Evolutionary conservation across 257 asterid species (phyloP).

Genomic region (Cinchona pubescens): DNA sequence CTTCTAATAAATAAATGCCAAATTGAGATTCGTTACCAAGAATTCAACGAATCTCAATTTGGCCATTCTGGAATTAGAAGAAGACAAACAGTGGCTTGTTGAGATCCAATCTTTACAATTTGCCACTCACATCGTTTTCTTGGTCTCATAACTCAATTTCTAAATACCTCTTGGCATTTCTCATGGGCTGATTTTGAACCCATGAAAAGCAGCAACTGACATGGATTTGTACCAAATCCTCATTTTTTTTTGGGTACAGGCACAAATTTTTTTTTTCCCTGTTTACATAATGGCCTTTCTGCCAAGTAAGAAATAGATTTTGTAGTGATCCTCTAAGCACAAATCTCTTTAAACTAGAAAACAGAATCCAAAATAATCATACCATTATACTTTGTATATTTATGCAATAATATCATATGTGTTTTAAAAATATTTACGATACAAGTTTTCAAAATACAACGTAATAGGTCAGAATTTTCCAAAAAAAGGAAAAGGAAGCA

Average conservation of each 20-base stretch:
- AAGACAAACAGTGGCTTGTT: neutral
- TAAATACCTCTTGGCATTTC: too few species aligned
- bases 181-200: neutral
- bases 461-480: too few species aligned
- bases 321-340: neutral
- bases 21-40: neutral
- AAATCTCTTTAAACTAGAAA: neutral
- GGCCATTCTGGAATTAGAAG: neutral
- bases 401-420: neutral
- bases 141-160: neutral
- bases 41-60: neutral
- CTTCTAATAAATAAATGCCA: neutral
- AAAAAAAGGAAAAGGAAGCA: too few species aligned
- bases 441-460: too few species aligned
- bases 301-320: neutral
- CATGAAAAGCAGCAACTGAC: neutral
- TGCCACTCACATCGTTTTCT: conserved; percentile 1
- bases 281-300: neutral
- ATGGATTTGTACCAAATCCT: neutral
- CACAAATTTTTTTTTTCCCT: neutral
- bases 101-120: neutral
- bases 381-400: too few species aligned
- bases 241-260: neutral
- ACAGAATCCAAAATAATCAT: neutral
- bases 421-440: too few species aligned